phyloP scores from a whole-genome alignment of 352 stramenopile genomes.

The Aphanomyces invadans region DNA sequence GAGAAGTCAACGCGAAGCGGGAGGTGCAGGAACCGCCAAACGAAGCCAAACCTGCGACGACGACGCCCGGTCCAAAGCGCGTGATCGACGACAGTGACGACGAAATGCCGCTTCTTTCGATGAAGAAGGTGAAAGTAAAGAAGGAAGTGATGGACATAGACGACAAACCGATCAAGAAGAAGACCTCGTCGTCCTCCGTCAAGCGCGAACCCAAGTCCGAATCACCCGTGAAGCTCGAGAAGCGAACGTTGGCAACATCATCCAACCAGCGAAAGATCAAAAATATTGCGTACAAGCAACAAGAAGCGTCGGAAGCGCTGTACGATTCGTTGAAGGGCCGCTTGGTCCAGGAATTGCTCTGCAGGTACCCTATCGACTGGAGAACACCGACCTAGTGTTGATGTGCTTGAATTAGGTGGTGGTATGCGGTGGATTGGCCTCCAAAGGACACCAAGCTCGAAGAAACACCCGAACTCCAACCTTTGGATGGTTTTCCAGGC shows the following conservation, averaged over 20 bases:
- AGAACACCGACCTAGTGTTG: no score
- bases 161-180: slow-evolving; percentile 26
- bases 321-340: slow-evolving; percentile 72
- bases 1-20: neutral
- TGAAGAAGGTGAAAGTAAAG: slow-evolving; percentile 26
- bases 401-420: slow-evolving; percentile 41
- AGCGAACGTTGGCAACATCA: slow-evolving; percentile 18
- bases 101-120: slow-evolving; percentile 11
- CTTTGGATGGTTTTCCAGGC: slow-evolving; percentile 71
- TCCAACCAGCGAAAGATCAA: slow-evolving; percentile 37
- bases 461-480: slow-evolving; percentile 70
- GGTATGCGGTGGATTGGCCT: slow-evolving; percentile 79
- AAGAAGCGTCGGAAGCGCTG: slow-evolving; percentile 74
- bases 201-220: slow-evolving; percentile 26
- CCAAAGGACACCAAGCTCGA: slow-evolving; percentile 30
- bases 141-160: slow-evolving; percentile 20
- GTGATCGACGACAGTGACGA: slow-evolving; percentile 20
- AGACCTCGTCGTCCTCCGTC: slow-evolving; percentile 1
- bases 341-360: slow-evolving; percentile 69
- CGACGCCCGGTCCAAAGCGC: slow-evolving; percentile 17
- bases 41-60: neutral
- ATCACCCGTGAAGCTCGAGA: slow-evolving; percentile 12
- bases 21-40: neutral
- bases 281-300: slow-evolving; percentile 77
- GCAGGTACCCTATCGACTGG: no score